phyloP scores from a whole-genome alignment of 192 early-diverging fungal genomes.

The Umbelopsis sp. region DNA sequence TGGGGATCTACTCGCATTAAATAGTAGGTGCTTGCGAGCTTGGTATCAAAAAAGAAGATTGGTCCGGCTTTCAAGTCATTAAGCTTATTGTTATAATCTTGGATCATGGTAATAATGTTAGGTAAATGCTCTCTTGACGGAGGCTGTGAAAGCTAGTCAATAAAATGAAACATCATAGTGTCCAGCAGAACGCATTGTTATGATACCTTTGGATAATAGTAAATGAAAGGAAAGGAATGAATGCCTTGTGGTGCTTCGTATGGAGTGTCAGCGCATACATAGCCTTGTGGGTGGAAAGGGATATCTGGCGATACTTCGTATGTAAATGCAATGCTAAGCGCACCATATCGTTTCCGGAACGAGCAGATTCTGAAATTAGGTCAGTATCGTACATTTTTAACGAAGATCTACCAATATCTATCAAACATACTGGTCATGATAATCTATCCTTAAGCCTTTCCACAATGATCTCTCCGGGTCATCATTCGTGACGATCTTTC shows the following conservation, averaged over 20 bases:
- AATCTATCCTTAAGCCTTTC: conserved; percentile 47
- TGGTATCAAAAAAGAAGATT: conserved; percentile 53
- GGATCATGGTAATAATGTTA: conserved; percentile 58
- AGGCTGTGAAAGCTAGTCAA: conserved; percentile 30
- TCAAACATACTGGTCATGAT: conserved; percentile 47
- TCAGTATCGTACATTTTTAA: not conserved
- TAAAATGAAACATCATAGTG: not conserved
- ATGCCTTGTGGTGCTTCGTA: conserved; percentile 56
- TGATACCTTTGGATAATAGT: conserved; percentile 52
- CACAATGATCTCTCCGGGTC: conserved; percentile 43
- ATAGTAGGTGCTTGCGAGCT: conserved; percentile 54
- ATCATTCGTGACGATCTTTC: conserved; percentile 41
- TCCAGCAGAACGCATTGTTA: not conserved
- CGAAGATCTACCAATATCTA: not conserved
- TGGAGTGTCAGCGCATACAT: conserved; percentile 39
- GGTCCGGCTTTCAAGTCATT: conserved; percentile 39
- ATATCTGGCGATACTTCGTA: conserved; percentile 46
- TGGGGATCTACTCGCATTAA: conserved; percentile 49
- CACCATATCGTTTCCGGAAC: conserved; percentile 47
- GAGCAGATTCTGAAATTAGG: conserved; percentile 38
- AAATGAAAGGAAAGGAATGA: conserved; percentile 59
- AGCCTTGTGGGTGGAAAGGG: conserved; percentile 47
- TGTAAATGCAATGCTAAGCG: conserved; percentile 47
- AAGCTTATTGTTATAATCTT: conserved; percentile 41
- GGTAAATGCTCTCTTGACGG: conserved; percentile 54